These are phyloP conservation scores for Chalciporus sphaerocephalus DNA, from an alignment of 768 basidiomycete genomes.

Conservation along the genomic window DNA sequence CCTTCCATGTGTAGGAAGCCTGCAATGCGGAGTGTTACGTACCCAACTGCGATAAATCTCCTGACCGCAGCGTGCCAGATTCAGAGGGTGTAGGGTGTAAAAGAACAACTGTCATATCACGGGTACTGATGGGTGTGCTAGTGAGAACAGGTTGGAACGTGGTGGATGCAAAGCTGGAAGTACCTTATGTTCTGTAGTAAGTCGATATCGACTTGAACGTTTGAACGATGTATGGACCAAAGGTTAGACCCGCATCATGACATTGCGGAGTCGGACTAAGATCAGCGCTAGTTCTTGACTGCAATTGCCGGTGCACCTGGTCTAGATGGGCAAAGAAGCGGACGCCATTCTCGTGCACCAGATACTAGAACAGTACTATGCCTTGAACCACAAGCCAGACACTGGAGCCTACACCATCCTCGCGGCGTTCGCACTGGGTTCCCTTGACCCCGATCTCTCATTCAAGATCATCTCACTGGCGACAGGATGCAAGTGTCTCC, in stretches of 20 bases:
- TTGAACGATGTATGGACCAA: too few relatives aligned
- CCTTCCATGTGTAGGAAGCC: slow-evolving; percentile 33
- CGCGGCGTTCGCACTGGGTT: slow-evolving; percentile 51
- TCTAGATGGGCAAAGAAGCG: slow-evolving; percentile 11
- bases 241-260: background rate
- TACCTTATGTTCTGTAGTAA: too few relatives aligned
- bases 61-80: slow-evolving; percentile 39
- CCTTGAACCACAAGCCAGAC: slow-evolving; percentile 48
- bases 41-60: slow-evolving; percentile 51
- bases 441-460: slow-evolving; percentile 19
- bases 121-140: too few relatives aligned
- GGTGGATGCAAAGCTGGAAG: too few relatives aligned
- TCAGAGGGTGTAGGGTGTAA: slow-evolving; percentile 11
- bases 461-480: slow-evolving; percentile 63
- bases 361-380: slow-evolving; percentile 42
- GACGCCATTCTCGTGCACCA: slow-evolving; percentile 32
- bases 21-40: slow-evolving; percentile 13
- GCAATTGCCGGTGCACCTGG: background rate
- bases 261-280: background rate
- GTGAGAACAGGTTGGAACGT: too few relatives aligned
- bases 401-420: slow-evolving; percentile 59
- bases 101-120: background rate
- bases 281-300: too few relatives aligned
- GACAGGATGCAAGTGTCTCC: slow-evolving; percentile 85
- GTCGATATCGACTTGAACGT: too few relatives aligned